Base-by-base conservation (phyloP, 2,329 filamentous ascomycete genomes). In the Phialophora macrospora region DNA sequence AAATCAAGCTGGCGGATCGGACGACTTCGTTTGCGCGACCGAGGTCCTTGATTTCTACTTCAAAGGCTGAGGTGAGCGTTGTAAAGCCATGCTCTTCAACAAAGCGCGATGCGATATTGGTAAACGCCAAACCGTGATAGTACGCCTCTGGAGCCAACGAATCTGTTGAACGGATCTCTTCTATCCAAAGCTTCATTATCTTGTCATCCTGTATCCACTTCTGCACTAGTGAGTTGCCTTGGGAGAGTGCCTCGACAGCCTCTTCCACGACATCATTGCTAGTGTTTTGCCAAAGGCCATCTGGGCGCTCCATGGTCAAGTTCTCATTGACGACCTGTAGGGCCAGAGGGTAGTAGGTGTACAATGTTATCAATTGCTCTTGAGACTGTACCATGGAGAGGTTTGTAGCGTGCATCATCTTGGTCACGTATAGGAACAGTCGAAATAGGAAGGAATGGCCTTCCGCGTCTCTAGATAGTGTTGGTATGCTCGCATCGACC, bases 371-470 rank as follows among this genome's bases (percentile, higher is more conserved):
- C 26, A 64, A n/a, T 30, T 66, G 72, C 57, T 75, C 68, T 49
- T 76, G 74, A 51, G 75, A 55, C 46, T 76, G 70, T 7, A 58
- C 38, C 72, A 74, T 70, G 12, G 78, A 68, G 2, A 79, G 59
- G 22, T 79, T 75, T 2, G 76, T 76, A 1, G 75, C 76, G 20
- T 79, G 77, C 34, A 93, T 74, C 0, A 95, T 75, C 56, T 83
- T 83, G 5, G 83, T 81, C 0, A 87, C 84, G 75, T 93, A 97
- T 56, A 89, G 82, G 0, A 89, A 87, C 80, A 96, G 90, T 62
- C 94, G 85, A 14, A 91, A 85, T 0, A 92, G 87, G 61, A 90
- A 81, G 1, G 92, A 92, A 34, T 88, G 86, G 0, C 90, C 90
- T 69, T 86, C 85, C 3, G 84, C 80, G 74, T 97, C 93, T 84